Base-by-base conservation (phyloP, 2,329 filamentous ascomycete genomes). In the Aureobasidium sp. region DNA sequence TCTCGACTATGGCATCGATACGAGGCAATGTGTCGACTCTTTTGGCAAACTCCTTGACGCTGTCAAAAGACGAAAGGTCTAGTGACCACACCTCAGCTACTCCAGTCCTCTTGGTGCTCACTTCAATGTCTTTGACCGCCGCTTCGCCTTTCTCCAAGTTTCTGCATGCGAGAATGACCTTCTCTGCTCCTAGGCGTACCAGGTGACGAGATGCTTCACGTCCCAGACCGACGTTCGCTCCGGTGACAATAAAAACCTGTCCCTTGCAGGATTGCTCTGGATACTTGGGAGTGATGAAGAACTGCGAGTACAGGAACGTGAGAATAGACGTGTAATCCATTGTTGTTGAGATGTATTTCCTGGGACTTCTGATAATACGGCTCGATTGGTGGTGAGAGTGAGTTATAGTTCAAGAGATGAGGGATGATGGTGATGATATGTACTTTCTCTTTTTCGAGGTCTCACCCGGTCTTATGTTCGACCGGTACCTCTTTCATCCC, bases 201-300 rank as follows among this genome's bases (percentile, higher is more conserved):
- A 78, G 72, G 63, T 80, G 77, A 1, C 70, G 70, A 1, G 76
- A 74, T 6, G 78, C 75, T 68, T 81, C 77, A 48, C 74, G 71
- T 14, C 79, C 79, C 0, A 81, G 72, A 3, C 78, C 79, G 7
- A 71, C 68, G 60, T 81, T 81, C 3, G 76, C 73, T 45, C 79
- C 79, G 0, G 79, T 82, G 5, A 82, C 74, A 34, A 82, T 75
- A 60, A 79, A 68, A 5, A 70, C 77, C 45, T 75, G 70, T 21
- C 73, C 76, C 9, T 64, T 64, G 32, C 72, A 65, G 14, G 72
- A 70, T 34, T 70, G 68, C 32, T 66, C 64, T 41, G 76, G 68
- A 7, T 70, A 61, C 61, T 71, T 62, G 6, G 75, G 76, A 6
- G 68, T 73, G 49, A 75, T 63, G 61, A 76, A 70, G 63, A 76